A percentile compares a stretch with the other conserved stretches of the same genome.
Evolutionary conservation across 1,284 basidiomycete species (phyloP).

Genomic region (Trichosporon sp.): DNA sequence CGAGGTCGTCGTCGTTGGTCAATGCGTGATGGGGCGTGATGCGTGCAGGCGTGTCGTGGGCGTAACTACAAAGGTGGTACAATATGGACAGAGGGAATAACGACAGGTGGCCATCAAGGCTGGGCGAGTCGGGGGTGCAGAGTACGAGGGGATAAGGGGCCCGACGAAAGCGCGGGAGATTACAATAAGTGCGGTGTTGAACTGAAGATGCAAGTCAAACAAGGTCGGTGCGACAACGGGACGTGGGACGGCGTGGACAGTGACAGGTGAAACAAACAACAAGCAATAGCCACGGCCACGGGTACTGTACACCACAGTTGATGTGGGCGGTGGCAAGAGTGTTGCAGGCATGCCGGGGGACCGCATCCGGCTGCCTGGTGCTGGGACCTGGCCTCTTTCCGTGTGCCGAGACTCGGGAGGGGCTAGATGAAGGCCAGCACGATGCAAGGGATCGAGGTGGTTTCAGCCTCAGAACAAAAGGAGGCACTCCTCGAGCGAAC

Average conservation of each 20-base stretch:
- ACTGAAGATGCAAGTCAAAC: background rate
- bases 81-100: background rate
- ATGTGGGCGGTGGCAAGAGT: background rate
- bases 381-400: background rate
- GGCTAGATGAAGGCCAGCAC: background rate
- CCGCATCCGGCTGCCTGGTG: background rate
- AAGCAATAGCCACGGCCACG: background rate
- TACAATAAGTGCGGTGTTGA: background rate
- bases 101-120: background rate
- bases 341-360: background rate
- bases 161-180: background rate
- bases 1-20: slow-evolving; percentile 2
- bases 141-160: too few relatives aligned
- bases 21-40: background rate
- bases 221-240: background rate
- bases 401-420: background rate
- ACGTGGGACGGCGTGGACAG: background rate
- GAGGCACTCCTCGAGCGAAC: slow-evolving; percentile 10
- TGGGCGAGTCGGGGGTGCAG: background rate
- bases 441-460: background rate
- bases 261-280: slow-evolving; percentile 2
- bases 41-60: background rate
- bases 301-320: background rate
- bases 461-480: slow-evolving; percentile 7
- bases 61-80: background rate